These are phyloP conservation scores for Musa itinerans DNA, from an alignment of 176 grass and related monocot species.

Conservation along the genomic window DNA sequence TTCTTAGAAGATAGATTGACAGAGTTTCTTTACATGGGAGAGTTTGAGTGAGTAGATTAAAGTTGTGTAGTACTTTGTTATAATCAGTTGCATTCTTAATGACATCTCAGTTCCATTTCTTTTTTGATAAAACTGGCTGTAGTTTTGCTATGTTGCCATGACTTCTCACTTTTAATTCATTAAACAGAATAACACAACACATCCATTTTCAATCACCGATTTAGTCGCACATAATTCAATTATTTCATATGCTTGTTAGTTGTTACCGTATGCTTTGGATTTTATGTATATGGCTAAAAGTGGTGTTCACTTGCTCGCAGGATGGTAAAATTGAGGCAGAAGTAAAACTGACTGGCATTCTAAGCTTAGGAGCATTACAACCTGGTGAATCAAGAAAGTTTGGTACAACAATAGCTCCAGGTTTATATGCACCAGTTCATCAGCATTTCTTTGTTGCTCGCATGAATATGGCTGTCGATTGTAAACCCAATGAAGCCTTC, in stretches of 20 bases:
- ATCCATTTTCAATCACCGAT: too few species aligned
- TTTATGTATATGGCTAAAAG: background rate
- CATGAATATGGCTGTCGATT: conserved; percentile 98
- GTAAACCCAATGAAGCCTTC: conserved; percentile 84
- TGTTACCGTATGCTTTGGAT: background rate
- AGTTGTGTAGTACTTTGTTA: too few species aligned
- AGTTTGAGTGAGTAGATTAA: too few species aligned
- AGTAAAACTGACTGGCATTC: conserved; percentile 98
- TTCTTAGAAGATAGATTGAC: too few species aligned
- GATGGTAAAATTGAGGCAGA: conserved; percentile 99
- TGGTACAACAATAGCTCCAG: conserved; percentile 96
- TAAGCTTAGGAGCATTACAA: conserved; percentile 92
- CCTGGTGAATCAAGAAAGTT: conserved; percentile 94
- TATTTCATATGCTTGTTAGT: background rate
- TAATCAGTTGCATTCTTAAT: too few species aligned
- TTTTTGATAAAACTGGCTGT: background rate
- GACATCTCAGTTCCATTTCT: background rate
- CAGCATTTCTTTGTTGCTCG: conserved; percentile 99
- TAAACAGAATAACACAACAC: too few species aligned
- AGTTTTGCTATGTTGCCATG: background rate
- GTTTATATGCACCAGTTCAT: conserved; percentile 98
- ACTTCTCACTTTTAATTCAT: background rate
- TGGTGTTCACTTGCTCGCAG: conserved; percentile 22
- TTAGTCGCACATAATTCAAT: background rate
- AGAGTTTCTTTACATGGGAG: too few species aligned